Percentiles rank a stretch among this genome's conserved stretches.
These are phyloP conservation scores for Alternaria infectoria DNA, from an alignment of 2,329 filamentous ascomycete genomes.

Conservation along the genomic window DNA sequence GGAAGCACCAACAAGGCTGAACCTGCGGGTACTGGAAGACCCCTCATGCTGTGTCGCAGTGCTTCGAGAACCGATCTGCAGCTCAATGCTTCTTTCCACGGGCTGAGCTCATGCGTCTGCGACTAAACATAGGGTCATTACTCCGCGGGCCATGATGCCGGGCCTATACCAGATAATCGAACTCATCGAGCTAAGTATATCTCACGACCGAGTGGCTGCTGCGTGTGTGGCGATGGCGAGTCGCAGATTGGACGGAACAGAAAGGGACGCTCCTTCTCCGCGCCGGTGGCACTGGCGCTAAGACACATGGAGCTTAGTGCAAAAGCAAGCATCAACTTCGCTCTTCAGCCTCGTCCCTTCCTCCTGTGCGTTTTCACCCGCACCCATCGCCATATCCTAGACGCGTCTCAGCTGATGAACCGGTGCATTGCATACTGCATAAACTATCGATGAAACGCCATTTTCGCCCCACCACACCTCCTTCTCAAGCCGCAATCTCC, in stretches of 20 bases:
- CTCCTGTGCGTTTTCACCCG: background rate
- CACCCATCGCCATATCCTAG: background rate
- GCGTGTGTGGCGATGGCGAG: background rate
- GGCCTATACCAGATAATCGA: background rate
- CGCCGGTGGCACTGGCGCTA: background rate
- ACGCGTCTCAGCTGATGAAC: background rate
- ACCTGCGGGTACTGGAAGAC: background rate
- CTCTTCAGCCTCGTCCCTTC: conserved; percentile 7
- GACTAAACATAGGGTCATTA: background rate
- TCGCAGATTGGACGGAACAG: background rate
- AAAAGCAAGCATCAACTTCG: conserved; percentile 6
- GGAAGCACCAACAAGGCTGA: conserved; percentile 6
- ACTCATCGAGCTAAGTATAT: background rate
- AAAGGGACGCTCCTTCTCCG: background rate
- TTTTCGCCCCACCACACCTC: background rate
- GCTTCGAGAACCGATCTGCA: background rate
- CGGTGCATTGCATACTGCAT: background rate
- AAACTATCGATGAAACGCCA: background rate
- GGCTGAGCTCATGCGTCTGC: background rate
- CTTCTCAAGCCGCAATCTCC: conserved; percentile 15
- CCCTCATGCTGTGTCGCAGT: background rate
- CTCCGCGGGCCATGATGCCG: background rate
- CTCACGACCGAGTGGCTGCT: background rate
- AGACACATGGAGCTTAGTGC: background rate
- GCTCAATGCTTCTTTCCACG: background rate